Conservation (phyloP, 257 asterid genomes). For the Solanum clarkiae region DNA sequence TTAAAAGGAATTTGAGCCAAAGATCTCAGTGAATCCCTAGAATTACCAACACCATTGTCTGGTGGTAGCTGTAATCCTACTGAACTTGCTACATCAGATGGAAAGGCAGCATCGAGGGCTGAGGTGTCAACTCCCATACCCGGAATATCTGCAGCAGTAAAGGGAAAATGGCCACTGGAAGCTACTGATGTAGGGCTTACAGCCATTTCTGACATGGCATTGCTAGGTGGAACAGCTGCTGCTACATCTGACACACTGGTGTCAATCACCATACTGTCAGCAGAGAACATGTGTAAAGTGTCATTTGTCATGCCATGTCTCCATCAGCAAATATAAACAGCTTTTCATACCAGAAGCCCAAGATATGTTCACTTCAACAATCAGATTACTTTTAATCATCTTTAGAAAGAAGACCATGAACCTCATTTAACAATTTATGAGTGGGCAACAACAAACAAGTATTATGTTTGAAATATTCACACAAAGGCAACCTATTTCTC, state of each 20-base stretch:
- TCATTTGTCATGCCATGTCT: neutral
- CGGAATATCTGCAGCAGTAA: conserved; percentile 71
- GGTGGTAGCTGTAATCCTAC: conserved; percentile 70
- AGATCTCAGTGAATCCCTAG: conserved; percentile 77
- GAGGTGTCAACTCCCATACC: conserved; percentile 81
- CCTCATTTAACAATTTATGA: neutral
- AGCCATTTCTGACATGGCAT: conserved; percentile 71
- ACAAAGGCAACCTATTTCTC: neutral
- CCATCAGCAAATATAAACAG: neutral
- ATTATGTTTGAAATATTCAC: neutral
- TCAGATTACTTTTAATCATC: neutral
- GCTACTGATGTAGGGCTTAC: conserved; percentile 91
- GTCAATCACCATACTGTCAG: conserved; percentile 57
- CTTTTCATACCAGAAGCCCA: neutral
- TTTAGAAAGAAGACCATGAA: neutral
- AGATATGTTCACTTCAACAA: neutral
- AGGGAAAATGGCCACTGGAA: conserved; percentile 88
- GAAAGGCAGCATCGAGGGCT: conserved; percentile 74
- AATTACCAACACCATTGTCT: conserved; percentile 73
- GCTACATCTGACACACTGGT: conserved; percentile 39
- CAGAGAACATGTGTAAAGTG: neutral
- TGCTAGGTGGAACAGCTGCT: conserved; percentile 49
- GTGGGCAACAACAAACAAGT: neutral
- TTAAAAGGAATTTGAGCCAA: conserved; percentile 88
- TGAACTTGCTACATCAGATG: conserved; percentile 73